phyloP scores from a whole-genome alignment of 768 basidiomycete genomes.

The Leccinum barrowsii region DNA sequence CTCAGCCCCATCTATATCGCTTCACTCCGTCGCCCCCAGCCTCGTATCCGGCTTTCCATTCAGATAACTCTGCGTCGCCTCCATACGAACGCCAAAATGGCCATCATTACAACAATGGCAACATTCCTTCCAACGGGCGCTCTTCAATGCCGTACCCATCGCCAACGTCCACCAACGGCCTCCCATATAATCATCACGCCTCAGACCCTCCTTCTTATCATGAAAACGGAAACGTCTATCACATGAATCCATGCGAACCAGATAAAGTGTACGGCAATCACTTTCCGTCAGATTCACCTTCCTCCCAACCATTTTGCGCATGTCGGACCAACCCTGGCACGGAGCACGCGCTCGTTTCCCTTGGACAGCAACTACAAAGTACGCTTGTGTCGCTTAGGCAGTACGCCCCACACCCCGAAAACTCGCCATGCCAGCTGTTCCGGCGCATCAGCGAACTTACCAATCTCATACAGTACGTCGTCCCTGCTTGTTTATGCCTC shows the following conservation, averaged over 20 bases:
- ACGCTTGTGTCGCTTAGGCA: slow-evolving; percentile 57
- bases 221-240: slow-evolving; percentile 35
- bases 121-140: slow-evolving; percentile 25
- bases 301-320: slow-evolving; percentile 46
- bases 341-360: slow-evolving; percentile 54
- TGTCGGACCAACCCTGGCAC: slow-evolving; percentile 63
- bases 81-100: slow-evolving; percentile 34
- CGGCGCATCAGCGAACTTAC: slow-evolving; percentile 59
- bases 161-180: slow-evolving; percentile 32
- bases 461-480: slow-evolving; percentile 66
- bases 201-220: slow-evolving; percentile 32
- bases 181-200: slow-evolving; percentile 33
- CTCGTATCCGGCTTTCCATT: slow-evolving; percentile 51
- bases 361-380: slow-evolving; percentile 61
- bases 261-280: slow-evolving; percentile 34
- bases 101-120: slow-evolving; percentile 32
- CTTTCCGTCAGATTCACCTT: slow-evolving; percentile 29
- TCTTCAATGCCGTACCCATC: slow-evolving; percentile 33
- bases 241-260: slow-evolving; percentile 33
- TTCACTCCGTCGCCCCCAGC: slow-evolving; percentile 62
- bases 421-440: slow-evolving; percentile 52
- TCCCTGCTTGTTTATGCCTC: slow-evolving; percentile 30
- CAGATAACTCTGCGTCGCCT: slow-evolving; percentile 38
- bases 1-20: slow-evolving; percentile 57
- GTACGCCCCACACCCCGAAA: slow-evolving; percentile 54